phyloP scores from a whole-genome alignment of 2,329 filamentous ascomycete species.

The Ophiosphaerella korrae region DNA sequence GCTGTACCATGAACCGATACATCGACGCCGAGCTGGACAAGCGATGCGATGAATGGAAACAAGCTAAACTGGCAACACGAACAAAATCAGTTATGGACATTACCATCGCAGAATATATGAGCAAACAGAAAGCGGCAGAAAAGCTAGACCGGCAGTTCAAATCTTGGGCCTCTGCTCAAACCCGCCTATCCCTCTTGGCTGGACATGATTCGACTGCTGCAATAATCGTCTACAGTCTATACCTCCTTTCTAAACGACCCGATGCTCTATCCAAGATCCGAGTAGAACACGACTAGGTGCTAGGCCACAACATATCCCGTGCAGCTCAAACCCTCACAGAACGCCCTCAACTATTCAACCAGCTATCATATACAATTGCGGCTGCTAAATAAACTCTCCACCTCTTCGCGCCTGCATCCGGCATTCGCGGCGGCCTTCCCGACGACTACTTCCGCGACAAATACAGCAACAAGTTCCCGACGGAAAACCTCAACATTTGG shows the following conservation, averaged over 20 bases:
- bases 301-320: constrained; percentile 24
- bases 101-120: constrained; percentile 1
- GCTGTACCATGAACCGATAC: constrained; percentile 17
- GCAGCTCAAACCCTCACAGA: neutral
- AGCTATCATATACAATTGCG: constrained; percentile 32
- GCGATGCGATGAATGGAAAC: constrained; percentile 13
- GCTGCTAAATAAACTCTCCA: constrained; percentile 44
- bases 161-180: constrained; percentile 25
- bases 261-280: constrained; percentile 25
- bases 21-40: constrained; percentile 18
- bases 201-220: constrained; percentile 38
- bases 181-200: constrained; percentile 38
- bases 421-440: constrained; percentile 15
- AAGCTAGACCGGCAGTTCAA: constrained; percentile 16
- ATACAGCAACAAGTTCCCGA: constrained; percentile 15
- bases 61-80: neutral
- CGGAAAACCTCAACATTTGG: constrained; percentile 8
- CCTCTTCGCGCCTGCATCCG: constrained; percentile 40
- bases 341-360: constrained; percentile 30
- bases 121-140: constrained; percentile 4
- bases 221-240: constrained; percentile 31
- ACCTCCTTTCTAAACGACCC: constrained; percentile 31
- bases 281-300: constrained; percentile 33
- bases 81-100: constrained; percentile 10
- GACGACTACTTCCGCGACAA: constrained; percentile 9